These are phyloP conservation scores for Phaeomoniella chlamydospora DNA, from an alignment of 2,329 filamentous ascomycete genomes.

Conservation along the genomic window DNA sequence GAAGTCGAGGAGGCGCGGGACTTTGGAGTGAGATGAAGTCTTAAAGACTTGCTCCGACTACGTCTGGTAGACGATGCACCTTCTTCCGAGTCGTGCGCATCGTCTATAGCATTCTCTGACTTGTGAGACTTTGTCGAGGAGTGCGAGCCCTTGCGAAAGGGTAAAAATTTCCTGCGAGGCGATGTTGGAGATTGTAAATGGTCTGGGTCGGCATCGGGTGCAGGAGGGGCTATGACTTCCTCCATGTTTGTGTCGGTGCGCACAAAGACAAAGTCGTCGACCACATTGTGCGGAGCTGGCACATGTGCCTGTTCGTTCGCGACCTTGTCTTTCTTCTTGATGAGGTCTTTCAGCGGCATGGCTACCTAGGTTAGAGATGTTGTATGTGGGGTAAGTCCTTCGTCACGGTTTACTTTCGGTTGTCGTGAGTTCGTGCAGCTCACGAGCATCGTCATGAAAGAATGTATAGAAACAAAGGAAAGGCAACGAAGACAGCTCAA, in stretches of 20 bases:
- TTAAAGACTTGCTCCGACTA: slow-evolving; percentile 42
- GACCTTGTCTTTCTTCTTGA: slow-evolving; percentile 48
- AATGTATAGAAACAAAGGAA: too few relatives aligned
- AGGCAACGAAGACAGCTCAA: too few relatives aligned
- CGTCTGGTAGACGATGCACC: slow-evolving; percentile 2
- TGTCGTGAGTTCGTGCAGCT: too few relatives aligned
- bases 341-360: slow-evolving; percentile 47
- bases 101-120: slow-evolving; percentile 13
- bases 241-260: slow-evolving; percentile 69
- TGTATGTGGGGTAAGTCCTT: too few relatives aligned
- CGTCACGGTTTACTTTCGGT: too few relatives aligned
- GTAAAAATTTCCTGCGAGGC: slow-evolving; percentile 6
- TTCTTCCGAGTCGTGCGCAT: slow-evolving; percentile 17
- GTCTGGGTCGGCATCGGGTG: slow-evolving; percentile 23
- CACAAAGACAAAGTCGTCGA: slow-evolving; percentile 60
- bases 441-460: too few relatives aligned
- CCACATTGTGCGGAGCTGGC: slow-evolving; percentile 12
- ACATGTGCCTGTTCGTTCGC: slow-evolving; percentile 17
- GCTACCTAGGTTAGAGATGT: not conserved
- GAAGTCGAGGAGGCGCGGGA: slow-evolving; percentile 36
- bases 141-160: not conserved
- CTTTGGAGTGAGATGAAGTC: slow-evolving; percentile 47
- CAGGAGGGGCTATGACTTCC: slow-evolving; percentile 62
- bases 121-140: slow-evolving; percentile 1
- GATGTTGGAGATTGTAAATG: slow-evolving; percentile 9